Base-by-base conservation (phyloP, 495 filamentous ascomycete species). In the Astrothelium subdiscretum region DNA sequence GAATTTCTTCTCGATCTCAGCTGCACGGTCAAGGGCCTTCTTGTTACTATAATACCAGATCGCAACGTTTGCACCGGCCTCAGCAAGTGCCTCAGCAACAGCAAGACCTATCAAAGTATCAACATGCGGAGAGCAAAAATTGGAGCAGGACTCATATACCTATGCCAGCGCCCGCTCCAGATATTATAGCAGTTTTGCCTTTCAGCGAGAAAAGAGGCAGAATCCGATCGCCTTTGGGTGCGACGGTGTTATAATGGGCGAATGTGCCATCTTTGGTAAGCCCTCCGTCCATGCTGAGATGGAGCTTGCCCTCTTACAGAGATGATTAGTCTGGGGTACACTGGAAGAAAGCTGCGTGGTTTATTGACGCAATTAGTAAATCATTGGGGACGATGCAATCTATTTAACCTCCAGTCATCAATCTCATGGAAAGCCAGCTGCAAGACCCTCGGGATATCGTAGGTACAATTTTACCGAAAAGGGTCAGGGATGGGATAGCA, bases 11-110 rank as follows among this genome's bases (percentile, higher is more conserved):
- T 85, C 87, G 60, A 95, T 87, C 57, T 87, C 84, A 22, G 78
- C 79, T 2, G 91, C 91, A n/a, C 83, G 77, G 51, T 86, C 81
- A 43, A 84, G 63, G 8, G 86, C 85, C 65, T 87, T 85, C 68
- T 81, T 79, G 75, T 94, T 91, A 71, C 78, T 83, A 69, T 90
- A 90, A 68, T 91, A 95, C 86, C 88, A 92, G 32, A 96, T 83
- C 2, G 88, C 90, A 44, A 95, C 87, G 65, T 96, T 90, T 38
- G 91, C 90, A 40, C 91, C 91, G 26, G 88, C 86, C 69, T 95
- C 91, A 11, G 90, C 90, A 31, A 87, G 73, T 22, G 80, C 88
- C 40, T 91, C 77, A n/a, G 87, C 89, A 22, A 94, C 83, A 10
- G 82, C 81, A 3, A 89, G 76, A 32, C 91, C 48, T 54, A 5